Percentiles rank a stretch among this genome's conserved stretches.
phyloP scores from a whole-genome alignment of 208 protist genomes.

The Blechomonas ayalai region DNA sequence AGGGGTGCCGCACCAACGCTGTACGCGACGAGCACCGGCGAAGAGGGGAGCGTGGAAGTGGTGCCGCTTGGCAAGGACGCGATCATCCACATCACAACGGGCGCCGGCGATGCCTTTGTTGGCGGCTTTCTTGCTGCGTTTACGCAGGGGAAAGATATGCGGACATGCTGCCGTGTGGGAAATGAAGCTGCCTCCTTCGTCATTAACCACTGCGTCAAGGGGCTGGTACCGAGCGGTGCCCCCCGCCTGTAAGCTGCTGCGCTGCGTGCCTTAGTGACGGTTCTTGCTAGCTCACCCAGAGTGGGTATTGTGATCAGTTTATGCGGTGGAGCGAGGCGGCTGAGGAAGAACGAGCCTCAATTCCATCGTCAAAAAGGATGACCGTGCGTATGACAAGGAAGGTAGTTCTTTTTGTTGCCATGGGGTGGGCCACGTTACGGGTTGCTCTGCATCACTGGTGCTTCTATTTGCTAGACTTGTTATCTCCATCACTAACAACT shows the following conservation, averaged over 20 bases:
- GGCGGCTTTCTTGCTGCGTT: slow-evolving; percentile 85
- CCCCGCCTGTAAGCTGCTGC: slow-evolving; percentile 2
- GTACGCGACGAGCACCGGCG: slow-evolving; percentile 32
- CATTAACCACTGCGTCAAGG: slow-evolving; percentile 36
- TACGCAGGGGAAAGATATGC: slow-evolving; percentile 22
- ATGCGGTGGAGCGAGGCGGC: too few species aligned
- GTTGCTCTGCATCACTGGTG: too few species aligned
- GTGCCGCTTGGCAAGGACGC: slow-evolving; percentile 37
- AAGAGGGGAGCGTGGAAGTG: slow-evolving; percentile 21
- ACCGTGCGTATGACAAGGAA: too few species aligned
- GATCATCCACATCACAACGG: slow-evolving; percentile 77
- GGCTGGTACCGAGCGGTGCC: slow-evolving; percentile 8
- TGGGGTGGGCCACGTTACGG: too few species aligned
- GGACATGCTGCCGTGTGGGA: slow-evolving; percentile 40
- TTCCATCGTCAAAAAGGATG: too few species aligned
- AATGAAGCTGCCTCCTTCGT: slow-evolving; percentile 36
- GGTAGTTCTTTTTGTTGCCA: too few species aligned
- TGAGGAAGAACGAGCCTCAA: too few species aligned
- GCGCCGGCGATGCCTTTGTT: slow-evolving; percentile 91
- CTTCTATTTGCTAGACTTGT: too few species aligned
- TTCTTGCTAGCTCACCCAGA: too few species aligned
- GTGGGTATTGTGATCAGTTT: too few species aligned
- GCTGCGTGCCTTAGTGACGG: too few species aligned
- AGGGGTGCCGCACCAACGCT: slow-evolving; percentile 73
- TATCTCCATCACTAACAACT: too few species aligned